phyloP scores from a whole-genome alignment of 2,329 filamentous ascomycete species.

The Beauveria sp. region DNA sequence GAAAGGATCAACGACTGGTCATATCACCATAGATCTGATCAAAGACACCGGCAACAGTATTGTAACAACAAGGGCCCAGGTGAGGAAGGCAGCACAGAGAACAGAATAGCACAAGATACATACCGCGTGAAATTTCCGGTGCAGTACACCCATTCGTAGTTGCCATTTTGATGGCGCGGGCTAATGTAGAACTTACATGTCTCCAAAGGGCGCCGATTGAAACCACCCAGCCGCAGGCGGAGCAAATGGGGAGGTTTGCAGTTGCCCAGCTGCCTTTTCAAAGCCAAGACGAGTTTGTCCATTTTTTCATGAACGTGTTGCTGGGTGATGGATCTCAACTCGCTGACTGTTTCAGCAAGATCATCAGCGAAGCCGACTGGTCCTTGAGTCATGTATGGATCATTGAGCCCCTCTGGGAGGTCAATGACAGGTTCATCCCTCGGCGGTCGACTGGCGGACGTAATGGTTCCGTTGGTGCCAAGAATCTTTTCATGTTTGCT shows the following conservation, averaged over 20 bases:
- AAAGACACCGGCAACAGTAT: background rate
- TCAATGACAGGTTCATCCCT: background rate
- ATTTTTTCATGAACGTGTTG: background rate
- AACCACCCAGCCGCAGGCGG: background rate
- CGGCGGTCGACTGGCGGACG: background rate
- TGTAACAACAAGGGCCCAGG: background rate
- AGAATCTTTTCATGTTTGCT: background rate
- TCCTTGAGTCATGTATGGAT: background rate
- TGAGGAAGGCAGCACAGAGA: too few relatives aligned
- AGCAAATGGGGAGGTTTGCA: background rate
- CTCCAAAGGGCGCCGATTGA: background rate
- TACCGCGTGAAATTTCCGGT: background rate
- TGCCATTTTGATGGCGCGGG: background rate
- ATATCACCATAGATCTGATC: background rate
- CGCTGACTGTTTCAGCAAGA: background rate
- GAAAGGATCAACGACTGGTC: too few relatives aligned
- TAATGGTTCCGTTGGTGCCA: background rate
- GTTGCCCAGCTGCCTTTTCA: background rate
- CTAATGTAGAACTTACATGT: background rate
- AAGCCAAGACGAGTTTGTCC: background rate
- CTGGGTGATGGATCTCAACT: background rate
- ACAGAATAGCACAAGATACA: background rate
- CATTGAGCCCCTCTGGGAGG: background rate
- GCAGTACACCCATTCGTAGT: background rate
- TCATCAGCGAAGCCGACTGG: background rate